phyloP scores from a whole-genome alignment of 805 yeast genomes.

The Nakazawaea peltata region DNA sequence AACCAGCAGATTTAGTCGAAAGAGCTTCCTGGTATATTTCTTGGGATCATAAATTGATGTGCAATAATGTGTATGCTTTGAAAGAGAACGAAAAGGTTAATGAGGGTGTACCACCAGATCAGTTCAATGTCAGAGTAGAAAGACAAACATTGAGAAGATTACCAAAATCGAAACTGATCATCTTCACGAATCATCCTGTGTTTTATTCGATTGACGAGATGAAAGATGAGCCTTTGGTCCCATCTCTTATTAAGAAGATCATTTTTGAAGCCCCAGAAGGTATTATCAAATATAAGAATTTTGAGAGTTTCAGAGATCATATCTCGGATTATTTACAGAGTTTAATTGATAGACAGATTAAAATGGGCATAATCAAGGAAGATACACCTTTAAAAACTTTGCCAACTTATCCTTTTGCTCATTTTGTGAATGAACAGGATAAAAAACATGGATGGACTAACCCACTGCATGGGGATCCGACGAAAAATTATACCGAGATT shows the following conservation, averaged over 20 bases:
- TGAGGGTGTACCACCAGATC: constrained; percentile 34
- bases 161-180: constrained; percentile 57
- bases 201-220: constrained; percentile 73
- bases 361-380: constrained; percentile 42
- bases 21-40: constrained; percentile 70
- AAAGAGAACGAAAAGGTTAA: constrained; percentile 36
- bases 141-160: constrained; percentile 63
- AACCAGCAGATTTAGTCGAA: constrained; percentile 56
- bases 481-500: constrained; percentile 6
- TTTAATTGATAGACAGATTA: constrained; percentile 50
- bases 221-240: constrained; percentile 74
- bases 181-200: constrained; percentile 72
- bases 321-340: constrained; percentile 48
- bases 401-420: constrained; percentile 60
- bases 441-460: constrained; percentile 35
- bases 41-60: constrained; percentile 60
- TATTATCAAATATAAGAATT: constrained; percentile 57
- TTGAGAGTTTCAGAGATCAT: constrained; percentile 51
- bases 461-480: constrained; percentile 15
- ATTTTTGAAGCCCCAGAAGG: constrained; percentile 60
- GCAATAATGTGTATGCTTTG: constrained; percentile 48
- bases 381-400: constrained; percentile 52
- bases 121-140: constrained; percentile 64
- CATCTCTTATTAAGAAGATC: constrained; percentile 54
- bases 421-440: constrained; percentile 28